These are phyloP conservation scores for Nicotiana otophora DNA, from an alignment of 257 asterid genomes.

Conservation along the genomic window DNA sequence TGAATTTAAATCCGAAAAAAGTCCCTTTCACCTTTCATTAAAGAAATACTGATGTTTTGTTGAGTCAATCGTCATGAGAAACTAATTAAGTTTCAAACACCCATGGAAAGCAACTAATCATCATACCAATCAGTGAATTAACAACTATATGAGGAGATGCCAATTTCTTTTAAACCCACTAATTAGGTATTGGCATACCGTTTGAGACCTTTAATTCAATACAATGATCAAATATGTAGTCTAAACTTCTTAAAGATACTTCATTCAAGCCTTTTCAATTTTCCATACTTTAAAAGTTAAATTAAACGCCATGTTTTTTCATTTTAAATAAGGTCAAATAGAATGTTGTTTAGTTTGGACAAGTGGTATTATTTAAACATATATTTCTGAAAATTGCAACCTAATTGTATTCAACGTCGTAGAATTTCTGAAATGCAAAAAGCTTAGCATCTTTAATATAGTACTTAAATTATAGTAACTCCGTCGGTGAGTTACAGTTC, in stretches of 20 bases:
- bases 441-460: background rate
- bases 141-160: background rate
- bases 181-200: background rate
- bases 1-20: background rate
- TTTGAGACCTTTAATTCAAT: background rate
- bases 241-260: background rate
- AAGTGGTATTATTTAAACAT: background rate
- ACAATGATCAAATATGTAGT: background rate
- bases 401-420: background rate
- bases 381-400: background rate
- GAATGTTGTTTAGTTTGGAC: background rate
- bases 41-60: background rate
- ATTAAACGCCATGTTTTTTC: background rate
- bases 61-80: background rate
- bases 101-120: constrained; percentile 1
- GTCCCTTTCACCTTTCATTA: constrained; percentile 1
- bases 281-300: background rate
- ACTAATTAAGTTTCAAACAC: background rate
- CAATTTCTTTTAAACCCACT: constrained; percentile 5
- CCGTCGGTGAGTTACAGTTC: too few species aligned
- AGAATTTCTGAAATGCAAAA: background rate
- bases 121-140: background rate
- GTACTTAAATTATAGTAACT: too few species aligned
- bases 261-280: background rate
- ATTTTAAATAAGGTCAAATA: background rate